These are phyloP conservation scores for Boechera divaricarpa DNA, from an alignment of 345 rosid species.

Conservation along the genomic window DNA sequence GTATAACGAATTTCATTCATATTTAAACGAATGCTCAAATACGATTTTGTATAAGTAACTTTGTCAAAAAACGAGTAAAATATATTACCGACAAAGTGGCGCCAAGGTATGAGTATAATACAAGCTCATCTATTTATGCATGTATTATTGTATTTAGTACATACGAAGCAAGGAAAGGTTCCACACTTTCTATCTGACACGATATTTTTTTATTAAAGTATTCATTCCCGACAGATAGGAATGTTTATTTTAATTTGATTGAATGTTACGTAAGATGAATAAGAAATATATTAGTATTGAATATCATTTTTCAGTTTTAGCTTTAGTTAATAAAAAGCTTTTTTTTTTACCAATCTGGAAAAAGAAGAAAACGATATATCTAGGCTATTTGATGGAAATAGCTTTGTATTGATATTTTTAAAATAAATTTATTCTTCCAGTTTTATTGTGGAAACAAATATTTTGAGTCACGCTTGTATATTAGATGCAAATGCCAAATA, in stretches of 20 bases:
- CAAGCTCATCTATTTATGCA: background rate
- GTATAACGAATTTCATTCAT: background rate
- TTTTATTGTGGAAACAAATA: background rate
- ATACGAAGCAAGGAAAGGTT: conserved; percentile 35
- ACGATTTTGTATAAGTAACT: background rate
- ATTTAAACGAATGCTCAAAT: background rate
- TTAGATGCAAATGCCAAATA: background rate
- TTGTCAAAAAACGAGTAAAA: conserved; percentile 30
- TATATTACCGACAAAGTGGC: conserved; percentile 34
- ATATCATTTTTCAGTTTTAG: background rate
- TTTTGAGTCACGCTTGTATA: background rate
- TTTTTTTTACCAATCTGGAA: background rate
- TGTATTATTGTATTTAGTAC: conserved; percentile 2
- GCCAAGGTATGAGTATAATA: conserved; percentile 16
- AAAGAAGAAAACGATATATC: background rate
- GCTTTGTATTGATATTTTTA: background rate
- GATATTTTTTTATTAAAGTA: background rate
- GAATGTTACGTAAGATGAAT: conserved; percentile 1
- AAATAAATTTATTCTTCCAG: background rate
- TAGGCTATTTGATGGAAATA: background rate
- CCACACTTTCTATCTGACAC: conserved; percentile 46
- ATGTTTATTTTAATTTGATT: conserved; percentile 2
- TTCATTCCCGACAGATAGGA: conserved; percentile 28
- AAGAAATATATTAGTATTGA: background rate
- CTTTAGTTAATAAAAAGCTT: conserved; percentile 14